Percentiles rank a stretch among this genome's conserved stretches.
Evolutionary conservation across 78 protist genomes (phyloP).

Genomic region (Dictyostelium capitatum): DNA sequence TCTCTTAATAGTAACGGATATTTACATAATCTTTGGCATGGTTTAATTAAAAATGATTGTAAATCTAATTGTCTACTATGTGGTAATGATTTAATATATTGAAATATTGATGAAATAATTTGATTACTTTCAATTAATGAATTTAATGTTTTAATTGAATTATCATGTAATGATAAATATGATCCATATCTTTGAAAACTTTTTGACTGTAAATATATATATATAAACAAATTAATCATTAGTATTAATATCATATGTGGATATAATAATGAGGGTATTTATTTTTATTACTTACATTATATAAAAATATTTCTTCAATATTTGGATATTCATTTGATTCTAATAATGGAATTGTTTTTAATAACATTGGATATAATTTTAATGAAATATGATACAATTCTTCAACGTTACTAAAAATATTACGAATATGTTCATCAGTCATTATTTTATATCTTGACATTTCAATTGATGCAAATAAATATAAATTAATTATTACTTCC

Average conservation of each 20-base stretch:
- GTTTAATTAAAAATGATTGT: conserved; percentile 63
- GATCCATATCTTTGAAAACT: conserved; percentile 15
- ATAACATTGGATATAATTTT: conserved; percentile 16
- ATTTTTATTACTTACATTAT: neutral
- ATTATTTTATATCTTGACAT: neutral
- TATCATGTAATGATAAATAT: neutral
- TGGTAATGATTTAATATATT: conserved; percentile 46
- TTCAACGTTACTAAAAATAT: conserved; percentile 53
- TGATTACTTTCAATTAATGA: neutral
- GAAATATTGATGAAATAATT: neutral
- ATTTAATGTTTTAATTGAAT: neutral
- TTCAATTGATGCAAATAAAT: conserved; percentile 6
- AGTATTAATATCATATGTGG: no score
- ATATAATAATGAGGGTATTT: neutral
- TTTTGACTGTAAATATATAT: neutral
- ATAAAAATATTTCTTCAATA: conserved; percentile 62
- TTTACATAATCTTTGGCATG: conserved; percentile 76
- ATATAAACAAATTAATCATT: neutral
- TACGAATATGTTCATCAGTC: neutral
- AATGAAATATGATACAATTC: conserved; percentile 20
- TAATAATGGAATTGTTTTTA: neutral
- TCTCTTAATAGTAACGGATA: conserved; percentile 68
- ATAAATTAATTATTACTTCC: conserved; percentile 20
- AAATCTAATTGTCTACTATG: conserved; percentile 8
- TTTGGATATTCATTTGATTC: conserved; percentile 39